A percentile compares a stretch with the other conserved stretches of the same genome.
Evolutionary conservation across 1,284 basidiomycete genomes (phyloP).

Genomic region (Naganishia sp.): DNA sequence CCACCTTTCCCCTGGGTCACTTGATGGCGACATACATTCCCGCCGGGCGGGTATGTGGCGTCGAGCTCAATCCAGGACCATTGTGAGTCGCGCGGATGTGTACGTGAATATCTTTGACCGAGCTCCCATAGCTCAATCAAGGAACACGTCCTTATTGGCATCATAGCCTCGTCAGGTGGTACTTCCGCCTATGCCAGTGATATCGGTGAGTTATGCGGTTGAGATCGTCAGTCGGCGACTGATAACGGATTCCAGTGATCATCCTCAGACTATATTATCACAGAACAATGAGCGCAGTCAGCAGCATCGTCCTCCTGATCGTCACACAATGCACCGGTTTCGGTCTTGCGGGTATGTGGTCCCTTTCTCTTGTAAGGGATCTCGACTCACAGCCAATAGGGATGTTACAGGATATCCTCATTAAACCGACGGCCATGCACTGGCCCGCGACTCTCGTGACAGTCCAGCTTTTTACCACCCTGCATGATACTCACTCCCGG

Average conservation of each 20-base stretch:
- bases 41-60: constrained; percentile 44
- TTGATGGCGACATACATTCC: constrained; percentile 51
- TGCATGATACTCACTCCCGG: constrained; percentile 53
- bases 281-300: constrained; percentile 47
- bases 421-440: constrained; percentile 48
- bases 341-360: constrained; percentile 55
- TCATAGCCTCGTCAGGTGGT: constrained; percentile 56
- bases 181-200: constrained; percentile 55
- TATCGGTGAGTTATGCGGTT: constrained; percentile 40
- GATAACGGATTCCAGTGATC: constrained; percentile 41
- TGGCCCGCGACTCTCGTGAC: constrained; percentile 58
- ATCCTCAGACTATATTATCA: constrained; percentile 56
- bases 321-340: constrained; percentile 61
- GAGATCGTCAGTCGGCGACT: not conserved
- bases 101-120: not conserved
- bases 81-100: constrained; percentile 54
- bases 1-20: constrained; percentile 56
- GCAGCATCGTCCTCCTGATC: constrained; percentile 59
- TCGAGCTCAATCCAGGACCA: constrained; percentile 57
- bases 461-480: constrained; percentile 58
- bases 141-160: constrained; percentile 42
- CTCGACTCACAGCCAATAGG: constrained; percentile 36
- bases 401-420: constrained; percentile 53
- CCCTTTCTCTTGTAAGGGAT: not conserved
- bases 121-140: constrained; percentile 7